Evolutionary conservation across 164 flowering plant genomes (phyloP).

Genomic region (Magnolia changhungtana): DNA sequence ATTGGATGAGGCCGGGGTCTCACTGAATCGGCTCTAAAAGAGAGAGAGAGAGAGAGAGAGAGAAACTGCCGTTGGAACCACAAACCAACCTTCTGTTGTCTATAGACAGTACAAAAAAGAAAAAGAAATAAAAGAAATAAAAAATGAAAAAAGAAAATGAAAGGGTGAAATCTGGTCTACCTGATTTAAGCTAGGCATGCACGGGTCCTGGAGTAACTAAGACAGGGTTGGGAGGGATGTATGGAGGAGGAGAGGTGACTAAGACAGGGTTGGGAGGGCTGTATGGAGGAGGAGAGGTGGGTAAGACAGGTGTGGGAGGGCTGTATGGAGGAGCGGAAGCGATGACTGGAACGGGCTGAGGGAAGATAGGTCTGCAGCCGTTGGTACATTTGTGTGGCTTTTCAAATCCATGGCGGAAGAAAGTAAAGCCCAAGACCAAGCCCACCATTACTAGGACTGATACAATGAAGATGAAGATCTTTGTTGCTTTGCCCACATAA

Average conservation of each 20-base stretch:
- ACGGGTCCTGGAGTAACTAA: conserved; percentile 31
- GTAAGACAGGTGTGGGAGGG: conserved; percentile 17
- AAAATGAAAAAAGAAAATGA: not conserved
- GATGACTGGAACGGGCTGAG: conserved; percentile 22
- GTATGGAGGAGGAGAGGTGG: conserved; percentile 3
- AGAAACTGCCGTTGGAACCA: not conserved
- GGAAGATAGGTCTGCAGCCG: conserved; percentile 22
- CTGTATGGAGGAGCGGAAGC: not conserved
- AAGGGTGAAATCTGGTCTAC: not conserved
- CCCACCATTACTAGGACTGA: conserved; percentile 52
- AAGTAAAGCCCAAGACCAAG: conserved; percentile 55
- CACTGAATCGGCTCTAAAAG: too few relatives aligned
- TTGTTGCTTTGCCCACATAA: conserved; percentile 89
- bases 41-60: too few relatives aligned
- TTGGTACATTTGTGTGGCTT: conserved; percentile 48
- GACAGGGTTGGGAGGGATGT: conserved; percentile 11
- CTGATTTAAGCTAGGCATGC: not conserved
- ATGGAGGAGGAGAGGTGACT: not conserved
- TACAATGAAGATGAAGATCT: conserved; percentile 86
- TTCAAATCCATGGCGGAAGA: conserved; percentile 33
- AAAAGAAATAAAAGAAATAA: not conserved
- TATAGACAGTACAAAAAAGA: not conserved
- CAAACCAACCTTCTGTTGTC: not conserved
- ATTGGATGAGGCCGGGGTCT: too few relatives aligned
- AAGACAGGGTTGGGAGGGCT: not conserved